Conservation (phyloP, 352 stramenopile species). For the Phytophthora cactorum region DNA sequence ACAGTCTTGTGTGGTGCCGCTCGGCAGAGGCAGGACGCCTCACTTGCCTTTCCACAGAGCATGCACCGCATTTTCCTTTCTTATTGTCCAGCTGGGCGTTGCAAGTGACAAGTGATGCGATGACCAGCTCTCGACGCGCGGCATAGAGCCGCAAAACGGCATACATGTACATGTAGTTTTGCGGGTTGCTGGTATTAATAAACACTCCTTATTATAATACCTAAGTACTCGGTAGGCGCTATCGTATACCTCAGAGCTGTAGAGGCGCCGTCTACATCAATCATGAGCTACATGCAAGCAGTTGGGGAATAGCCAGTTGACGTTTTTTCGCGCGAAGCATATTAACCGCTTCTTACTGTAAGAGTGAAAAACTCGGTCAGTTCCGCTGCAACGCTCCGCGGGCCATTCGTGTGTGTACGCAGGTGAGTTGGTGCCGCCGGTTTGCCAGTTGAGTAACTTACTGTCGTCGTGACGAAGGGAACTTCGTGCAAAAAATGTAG, state of each 20-base stretch:
- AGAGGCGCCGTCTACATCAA: no score
- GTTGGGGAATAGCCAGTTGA: no score
- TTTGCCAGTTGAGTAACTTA: not conserved
- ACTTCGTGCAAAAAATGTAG: conserved; percentile 16
- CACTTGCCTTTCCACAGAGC: conserved; percentile 21
- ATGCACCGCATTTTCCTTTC: conserved; percentile 14
- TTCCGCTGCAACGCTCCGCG: no score
- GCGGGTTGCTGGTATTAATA: not conserved
- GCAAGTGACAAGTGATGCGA: conserved; percentile 30
- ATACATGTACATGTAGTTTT: conserved; percentile 4
- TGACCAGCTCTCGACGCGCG: conserved; percentile 27
- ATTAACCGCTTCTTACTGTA: no score
- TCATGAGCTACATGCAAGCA: no score
- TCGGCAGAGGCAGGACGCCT: conserved; percentile 22
- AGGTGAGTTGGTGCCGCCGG: no score
- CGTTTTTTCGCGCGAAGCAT: no score
- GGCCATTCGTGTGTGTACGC: no score
- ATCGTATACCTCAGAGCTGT: no score
- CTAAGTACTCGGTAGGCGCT: no score
- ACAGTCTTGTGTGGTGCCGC: conserved; percentile 16
- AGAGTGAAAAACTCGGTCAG: no score
- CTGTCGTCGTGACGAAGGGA: not conserved
- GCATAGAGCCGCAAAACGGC: conserved; percentile 25
- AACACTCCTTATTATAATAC: no score
- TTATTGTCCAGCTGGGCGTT: conserved; percentile 31